Evolutionary conservation across 352 stramenopile species (phyloP).

Genomic region (Lagenidium sp.): DNA sequence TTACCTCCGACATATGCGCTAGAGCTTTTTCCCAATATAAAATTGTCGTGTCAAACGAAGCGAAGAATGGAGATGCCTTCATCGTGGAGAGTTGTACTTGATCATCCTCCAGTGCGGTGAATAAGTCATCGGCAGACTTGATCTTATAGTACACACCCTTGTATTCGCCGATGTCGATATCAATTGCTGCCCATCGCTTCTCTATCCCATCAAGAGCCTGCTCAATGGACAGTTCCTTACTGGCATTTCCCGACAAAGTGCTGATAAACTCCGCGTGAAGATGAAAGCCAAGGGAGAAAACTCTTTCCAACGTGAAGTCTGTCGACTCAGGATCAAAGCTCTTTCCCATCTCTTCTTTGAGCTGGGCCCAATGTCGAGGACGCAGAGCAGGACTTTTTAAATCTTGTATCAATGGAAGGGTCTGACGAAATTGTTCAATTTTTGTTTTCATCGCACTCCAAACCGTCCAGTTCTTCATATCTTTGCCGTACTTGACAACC

Average conservation of each 20-base stretch:
- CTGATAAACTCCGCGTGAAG: constrained; percentile 88
- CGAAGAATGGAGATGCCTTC: constrained; percentile 92
- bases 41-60: constrained; percentile 84
- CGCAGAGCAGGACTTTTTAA: constrained; percentile 87
- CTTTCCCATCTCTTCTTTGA: constrained; percentile 86
- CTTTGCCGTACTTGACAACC: constrained; percentile 89
- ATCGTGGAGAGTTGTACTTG: constrained; percentile 90
- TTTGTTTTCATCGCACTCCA: constrained; percentile 92
- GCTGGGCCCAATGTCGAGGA: constrained; percentile 80
- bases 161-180: constrained; percentile 90
- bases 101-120: constrained; percentile 88
- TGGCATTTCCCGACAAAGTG: constrained; percentile 84
- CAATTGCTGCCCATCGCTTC: constrained; percentile 77
- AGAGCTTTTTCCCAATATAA: constrained; percentile 85
- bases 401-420: constrained; percentile 89
- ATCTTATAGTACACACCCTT: constrained; percentile 93
- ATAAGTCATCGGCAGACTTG: constrained; percentile 84
- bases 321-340: constrained; percentile 66
- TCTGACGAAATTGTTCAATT: constrained; percentile 91
- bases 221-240: constrained; percentile 91
- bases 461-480: constrained; percentile 89
- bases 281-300: constrained; percentile 86
- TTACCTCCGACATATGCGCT: constrained; percentile 83
- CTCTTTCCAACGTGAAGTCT: constrained; percentile 76
- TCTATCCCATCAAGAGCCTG: constrained; percentile 83